Evolutionary conservation across 2,329 filamentous ascomycete species (phyloP).

Genomic region (Plenodomus tracheiphilus): DNA sequence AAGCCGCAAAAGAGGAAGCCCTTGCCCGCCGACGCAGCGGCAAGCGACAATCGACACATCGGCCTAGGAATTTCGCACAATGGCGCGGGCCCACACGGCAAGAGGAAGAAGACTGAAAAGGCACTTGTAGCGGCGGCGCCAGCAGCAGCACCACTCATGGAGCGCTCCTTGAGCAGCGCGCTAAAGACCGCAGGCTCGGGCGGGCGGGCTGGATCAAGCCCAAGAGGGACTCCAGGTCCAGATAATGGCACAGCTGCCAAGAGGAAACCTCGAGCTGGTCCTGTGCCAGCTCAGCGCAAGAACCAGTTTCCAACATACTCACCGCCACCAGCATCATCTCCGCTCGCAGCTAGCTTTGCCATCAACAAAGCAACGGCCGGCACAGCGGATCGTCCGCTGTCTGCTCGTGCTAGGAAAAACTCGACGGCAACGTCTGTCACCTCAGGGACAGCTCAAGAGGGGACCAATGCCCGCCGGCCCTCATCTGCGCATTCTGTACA

Average conservation of each 20-base stretch:
- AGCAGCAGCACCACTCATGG: constrained; percentile 55
- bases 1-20: constrained; percentile 65
- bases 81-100: constrained; percentile 60
- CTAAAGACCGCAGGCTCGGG: constrained; percentile 54
- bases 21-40: constrained; percentile 54
- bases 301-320: constrained; percentile 63
- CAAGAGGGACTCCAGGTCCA: constrained; percentile 68
- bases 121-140: constrained; percentile 34
- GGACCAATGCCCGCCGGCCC: constrained; percentile 31
- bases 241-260: constrained; percentile 50
- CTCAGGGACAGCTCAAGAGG: constrained; percentile 57
- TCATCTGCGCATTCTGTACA: constrained; percentile 43
- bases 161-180: constrained; percentile 66
- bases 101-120: constrained; percentile 83
- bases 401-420: constrained; percentile 75
- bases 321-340: constrained; percentile 74
- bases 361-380: constrained; percentile 57
- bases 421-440: constrained; percentile 52
- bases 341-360: constrained; percentile 67
- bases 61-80: constrained; percentile 68
- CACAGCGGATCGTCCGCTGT: constrained; percentile 61
- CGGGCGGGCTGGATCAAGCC: constrained; percentile 57
- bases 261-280: constrained; percentile 71
- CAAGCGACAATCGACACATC: constrained; percentile 48
- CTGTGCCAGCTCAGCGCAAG: constrained; percentile 76